Percentiles rank a stretch among this genome's conserved stretches.
Evolutionary conservation across 2,329 filamentous ascomycete genomes (phyloP).

Genomic region (Xylariaceae sp.): DNA sequence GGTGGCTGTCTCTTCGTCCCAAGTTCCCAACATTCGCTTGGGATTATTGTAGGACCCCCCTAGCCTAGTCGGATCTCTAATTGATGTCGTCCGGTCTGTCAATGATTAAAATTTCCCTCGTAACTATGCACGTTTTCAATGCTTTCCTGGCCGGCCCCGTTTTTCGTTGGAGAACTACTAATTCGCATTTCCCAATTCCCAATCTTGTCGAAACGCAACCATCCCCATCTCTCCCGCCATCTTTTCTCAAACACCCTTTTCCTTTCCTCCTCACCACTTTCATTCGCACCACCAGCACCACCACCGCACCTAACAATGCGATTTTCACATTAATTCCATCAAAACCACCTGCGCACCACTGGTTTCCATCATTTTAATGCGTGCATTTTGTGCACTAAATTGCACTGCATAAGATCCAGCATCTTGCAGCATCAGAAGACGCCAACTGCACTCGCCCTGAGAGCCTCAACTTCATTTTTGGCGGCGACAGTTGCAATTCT

Average conservation of each 20-base stretch:
- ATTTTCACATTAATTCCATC: constrained; percentile 32
- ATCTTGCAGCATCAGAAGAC: constrained; percentile 10
- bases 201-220: constrained; percentile 42
- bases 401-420: constrained; percentile 24
- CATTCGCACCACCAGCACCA: constrained; percentile 25
- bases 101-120: constrained; percentile 37
- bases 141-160: constrained; percentile 38
- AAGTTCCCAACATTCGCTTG: constrained; percentile 1
- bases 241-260: constrained; percentile 23
- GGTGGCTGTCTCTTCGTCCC: constrained; percentile 7
- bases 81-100: constrained; percentile 25
- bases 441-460: constrained; percentile 9
- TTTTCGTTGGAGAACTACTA: constrained; percentile 47
- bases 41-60: constrained; percentile 22
- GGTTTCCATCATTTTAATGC: constrained; percentile 28
- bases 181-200: constrained; percentile 35
- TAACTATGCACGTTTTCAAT: constrained; percentile 29
- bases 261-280: constrained; percentile 27
- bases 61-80: constrained; percentile 36
- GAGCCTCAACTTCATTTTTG: constrained; percentile 14
- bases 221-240: constrained; percentile 43
- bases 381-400: constrained; percentile 24
- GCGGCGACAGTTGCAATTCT: constrained; percentile 17
- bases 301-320: constrained; percentile 31
- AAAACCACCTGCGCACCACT: constrained; percentile 33